Evolutionary conservation across 176 grass and related monocot genomes (phyloP).

Genomic region (Areca catechu): DNA sequence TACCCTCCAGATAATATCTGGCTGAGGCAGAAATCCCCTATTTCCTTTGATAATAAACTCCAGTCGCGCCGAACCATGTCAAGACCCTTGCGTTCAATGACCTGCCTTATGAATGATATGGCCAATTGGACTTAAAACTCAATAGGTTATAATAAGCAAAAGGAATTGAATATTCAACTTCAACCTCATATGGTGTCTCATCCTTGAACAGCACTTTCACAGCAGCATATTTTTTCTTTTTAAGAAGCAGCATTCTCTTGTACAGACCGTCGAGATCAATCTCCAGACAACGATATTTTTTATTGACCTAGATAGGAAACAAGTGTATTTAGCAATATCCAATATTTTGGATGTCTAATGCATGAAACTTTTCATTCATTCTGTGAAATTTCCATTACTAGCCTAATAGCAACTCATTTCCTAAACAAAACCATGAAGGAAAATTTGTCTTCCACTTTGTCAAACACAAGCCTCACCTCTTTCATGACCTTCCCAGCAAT

Average conservation of each 20-base stretch:
- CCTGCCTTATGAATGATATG: conserved; percentile 45
- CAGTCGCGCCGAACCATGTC: conserved; percentile 98
- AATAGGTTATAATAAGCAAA: too few species aligned
- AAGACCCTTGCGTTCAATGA: conserved; percentile 87
- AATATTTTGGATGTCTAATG: too few species aligned
- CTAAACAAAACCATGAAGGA: too few species aligned
- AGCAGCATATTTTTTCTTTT: conserved; percentile 99
- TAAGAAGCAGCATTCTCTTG: conserved; percentile 96
- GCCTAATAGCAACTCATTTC: too few species aligned
- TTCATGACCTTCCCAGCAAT: conserved; percentile 97
- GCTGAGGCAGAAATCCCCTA: conserved; percentile 86
- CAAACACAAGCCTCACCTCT: conserved; percentile 41
- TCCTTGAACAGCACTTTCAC: conserved; percentile 64
- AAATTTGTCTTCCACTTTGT: background rate
- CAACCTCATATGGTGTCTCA: conserved; percentile 47
- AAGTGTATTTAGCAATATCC: too few species aligned
- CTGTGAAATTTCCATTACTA: too few species aligned
- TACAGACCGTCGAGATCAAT: conserved; percentile 99
- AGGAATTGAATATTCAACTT: background rate
- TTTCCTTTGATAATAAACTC: conserved; percentile 92
- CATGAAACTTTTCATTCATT: too few species aligned
- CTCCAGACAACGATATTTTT: conserved; percentile 81
- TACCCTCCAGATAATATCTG: conserved; percentile 92
- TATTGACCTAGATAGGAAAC: conserved; percentile 44
- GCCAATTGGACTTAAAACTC: background rate